Evolutionary conservation across 768 basidiomycete genomes (phyloP).

Genomic region (Harrya chromipes): DNA sequence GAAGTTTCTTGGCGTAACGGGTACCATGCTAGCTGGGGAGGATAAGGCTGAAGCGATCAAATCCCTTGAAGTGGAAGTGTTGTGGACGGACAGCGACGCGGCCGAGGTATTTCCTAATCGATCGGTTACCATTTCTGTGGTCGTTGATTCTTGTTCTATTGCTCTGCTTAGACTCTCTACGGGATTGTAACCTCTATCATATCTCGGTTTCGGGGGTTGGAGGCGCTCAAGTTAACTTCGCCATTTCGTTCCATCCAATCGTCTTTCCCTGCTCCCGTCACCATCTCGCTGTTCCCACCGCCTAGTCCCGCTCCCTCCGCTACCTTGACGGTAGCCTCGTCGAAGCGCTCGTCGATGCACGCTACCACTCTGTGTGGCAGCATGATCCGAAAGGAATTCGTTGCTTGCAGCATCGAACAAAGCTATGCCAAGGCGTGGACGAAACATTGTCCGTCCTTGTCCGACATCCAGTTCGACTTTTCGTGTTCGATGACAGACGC

Average conservation of each 20-base stretch:
- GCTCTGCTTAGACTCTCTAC: slow-evolving; percentile 22
- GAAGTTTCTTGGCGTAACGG: slow-evolving; percentile 28
- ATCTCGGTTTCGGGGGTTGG: slow-evolving; percentile 29
- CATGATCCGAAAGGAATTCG: slow-evolving; percentile 23
- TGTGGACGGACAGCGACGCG: slow-evolving; percentile 27
- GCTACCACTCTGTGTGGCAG: background rate
- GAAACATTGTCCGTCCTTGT: slow-evolving; percentile 23
- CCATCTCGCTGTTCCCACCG: background rate
- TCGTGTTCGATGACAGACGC: slow-evolving; percentile 23
- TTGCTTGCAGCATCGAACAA: slow-evolving; percentile 25
- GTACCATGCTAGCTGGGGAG: slow-evolving; percentile 18
- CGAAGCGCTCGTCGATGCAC: background rate
- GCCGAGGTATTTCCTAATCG: slow-evolving; percentile 19
- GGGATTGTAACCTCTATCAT: slow-evolving; percentile 30
- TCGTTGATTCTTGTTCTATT: background rate
- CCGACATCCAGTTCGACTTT: slow-evolving; percentile 31
- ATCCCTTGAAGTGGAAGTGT: slow-evolving; percentile 28
- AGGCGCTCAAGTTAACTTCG: slow-evolving; percentile 30
- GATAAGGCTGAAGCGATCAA: slow-evolving; percentile 12
- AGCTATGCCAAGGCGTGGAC: slow-evolving; percentile 30
- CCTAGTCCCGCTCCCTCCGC: slow-evolving; percentile 8
- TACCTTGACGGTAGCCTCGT: background rate
- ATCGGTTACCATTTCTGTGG: background rate
- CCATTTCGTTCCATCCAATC: slow-evolving; percentile 29
- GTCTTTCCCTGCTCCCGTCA: slow-evolving; percentile 6